These are phyloP conservation scores for Vigna unguiculata DNA, from an alignment of 306 rosid species.

Conservation along the genomic window DNA sequence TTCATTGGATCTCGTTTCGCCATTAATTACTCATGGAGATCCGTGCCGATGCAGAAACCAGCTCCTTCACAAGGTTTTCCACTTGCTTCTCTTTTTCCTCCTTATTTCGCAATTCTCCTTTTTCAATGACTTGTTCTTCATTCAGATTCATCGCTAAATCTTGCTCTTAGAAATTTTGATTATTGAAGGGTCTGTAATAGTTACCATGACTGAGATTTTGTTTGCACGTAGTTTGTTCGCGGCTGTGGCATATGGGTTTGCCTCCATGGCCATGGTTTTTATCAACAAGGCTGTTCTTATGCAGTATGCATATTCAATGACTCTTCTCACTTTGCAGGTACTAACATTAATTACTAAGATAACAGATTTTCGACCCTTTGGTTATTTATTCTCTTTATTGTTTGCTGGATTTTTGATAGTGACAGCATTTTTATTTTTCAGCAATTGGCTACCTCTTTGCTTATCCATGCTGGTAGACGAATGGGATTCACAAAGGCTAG, in stretches of 20 bases:
- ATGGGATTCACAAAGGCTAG: constrained; percentile 77
- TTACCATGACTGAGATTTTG: constrained; percentile 16
- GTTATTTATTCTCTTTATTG: constrained; percentile 9
- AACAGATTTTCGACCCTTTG: neutral
- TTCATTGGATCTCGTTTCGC: constrained; percentile 37
- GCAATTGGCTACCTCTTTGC: constrained; percentile 83
- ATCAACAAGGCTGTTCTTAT: constrained; percentile 94
- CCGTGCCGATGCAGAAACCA: constrained; percentile 62
- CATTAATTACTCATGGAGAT: constrained; percentile 63
- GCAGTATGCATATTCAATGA: constrained; percentile 87
- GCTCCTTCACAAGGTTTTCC: constrained; percentile 61
- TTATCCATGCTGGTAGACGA: constrained; percentile 73
- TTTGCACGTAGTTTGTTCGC: constrained; percentile 69
- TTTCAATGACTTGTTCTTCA: neutral
- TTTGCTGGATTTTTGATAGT: constrained; percentile 20
- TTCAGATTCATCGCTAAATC: neutral
- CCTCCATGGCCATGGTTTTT: constrained; percentile 98
- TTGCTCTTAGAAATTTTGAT: neutral
- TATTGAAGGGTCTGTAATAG: constrained; percentile 12
- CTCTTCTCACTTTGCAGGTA: constrained; percentile 92
- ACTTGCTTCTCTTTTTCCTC: neutral
- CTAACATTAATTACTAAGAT: constrained; percentile 29
- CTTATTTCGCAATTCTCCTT: neutral
- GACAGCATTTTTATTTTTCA: constrained; percentile 39
- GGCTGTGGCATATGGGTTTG: constrained; percentile 84